Conservation (phyloP, 306 rosid genomes). For the Elaeagnus macrophylla region DNA sequence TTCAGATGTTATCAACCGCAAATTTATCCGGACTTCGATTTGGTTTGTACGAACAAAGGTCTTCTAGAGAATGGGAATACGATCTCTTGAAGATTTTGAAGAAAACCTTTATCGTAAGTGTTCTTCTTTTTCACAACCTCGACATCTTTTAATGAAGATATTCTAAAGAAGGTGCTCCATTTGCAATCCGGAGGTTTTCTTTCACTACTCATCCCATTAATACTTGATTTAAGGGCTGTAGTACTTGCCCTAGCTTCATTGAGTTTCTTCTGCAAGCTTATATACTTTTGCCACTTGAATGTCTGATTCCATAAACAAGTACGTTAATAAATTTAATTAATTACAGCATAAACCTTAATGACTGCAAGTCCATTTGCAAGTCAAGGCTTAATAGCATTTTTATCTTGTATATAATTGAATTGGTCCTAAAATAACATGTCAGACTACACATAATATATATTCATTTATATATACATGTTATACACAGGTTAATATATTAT, state of each 20-base stretch:
- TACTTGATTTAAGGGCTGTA: constrained; percentile 52
- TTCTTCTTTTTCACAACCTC: constrained; percentile 52
- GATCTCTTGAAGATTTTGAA: constrained; percentile 57
- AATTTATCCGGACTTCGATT: constrained; percentile 53
- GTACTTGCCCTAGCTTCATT: constrained; percentile 65
- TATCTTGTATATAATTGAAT: too few species aligned
- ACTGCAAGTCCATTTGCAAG: too few species aligned
- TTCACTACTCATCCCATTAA: constrained; percentile 40
- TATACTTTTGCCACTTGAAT: constrained; percentile 82
- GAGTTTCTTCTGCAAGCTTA: constrained; percentile 62
- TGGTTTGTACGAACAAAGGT: constrained; percentile 27
- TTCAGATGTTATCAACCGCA: background rate
- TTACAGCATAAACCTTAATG: too few species aligned
- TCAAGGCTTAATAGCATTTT: too few species aligned
- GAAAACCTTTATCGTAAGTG: constrained; percentile 55
- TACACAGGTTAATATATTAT: too few species aligned
- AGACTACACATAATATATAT: too few species aligned
- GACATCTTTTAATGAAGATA: constrained; percentile 49
- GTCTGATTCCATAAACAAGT: constrained; percentile 40
- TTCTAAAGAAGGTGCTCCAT: constrained; percentile 58
- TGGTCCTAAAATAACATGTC: too few species aligned
- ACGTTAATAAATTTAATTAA: background rate
- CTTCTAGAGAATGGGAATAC: constrained; percentile 59
- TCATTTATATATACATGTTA: too few species aligned
- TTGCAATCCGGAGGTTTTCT: constrained; percentile 46